phyloP scores from a whole-genome alignment of 768 basidiomycete species.

The Macrolepiota dolichaula region DNA sequence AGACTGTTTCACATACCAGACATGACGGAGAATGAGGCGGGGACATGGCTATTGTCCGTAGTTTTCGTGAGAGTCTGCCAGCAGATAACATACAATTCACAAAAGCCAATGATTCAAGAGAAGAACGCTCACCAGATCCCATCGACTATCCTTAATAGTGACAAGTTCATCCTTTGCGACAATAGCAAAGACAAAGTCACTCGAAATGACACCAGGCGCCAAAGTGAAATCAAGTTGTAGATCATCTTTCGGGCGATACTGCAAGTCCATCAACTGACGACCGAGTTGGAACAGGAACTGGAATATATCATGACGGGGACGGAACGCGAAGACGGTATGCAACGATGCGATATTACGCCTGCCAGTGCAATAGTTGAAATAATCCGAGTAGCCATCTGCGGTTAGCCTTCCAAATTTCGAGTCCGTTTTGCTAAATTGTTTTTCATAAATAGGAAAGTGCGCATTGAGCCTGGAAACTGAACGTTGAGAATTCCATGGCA shows the following conservation, averaged over 20 bases:
- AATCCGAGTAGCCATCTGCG: slow-evolving; percentile 73
- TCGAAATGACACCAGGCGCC: slow-evolving; percentile 40
- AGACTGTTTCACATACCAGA: slow-evolving; percentile 43
- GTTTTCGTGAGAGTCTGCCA: slow-evolving; percentile 80
- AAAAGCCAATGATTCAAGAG: neutral
- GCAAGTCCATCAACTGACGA: slow-evolving; percentile 70
- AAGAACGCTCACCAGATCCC: slow-evolving; percentile 77
- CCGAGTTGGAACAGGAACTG: slow-evolving; percentile 59
- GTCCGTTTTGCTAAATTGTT: slow-evolving; percentile 73
- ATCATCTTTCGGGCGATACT: slow-evolving; percentile 66
- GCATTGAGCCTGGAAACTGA: slow-evolving; percentile 49
- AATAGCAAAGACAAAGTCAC: slow-evolving; percentile 80
- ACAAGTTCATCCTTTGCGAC: slow-evolving; percentile 78
- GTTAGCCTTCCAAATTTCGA: slow-evolving; percentile 46
- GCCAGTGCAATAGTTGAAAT: slow-evolving; percentile 86
- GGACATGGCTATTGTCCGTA: slow-evolving; percentile 59
- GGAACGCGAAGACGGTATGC: slow-evolving; percentile 74
- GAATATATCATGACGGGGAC: slow-evolving; percentile 81
- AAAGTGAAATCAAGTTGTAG: slow-evolving; percentile 81
- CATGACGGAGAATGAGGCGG: slow-evolving; percentile 68
- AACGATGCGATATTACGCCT: slow-evolving; percentile 72
- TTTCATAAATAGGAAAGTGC: slow-evolving; percentile 52
- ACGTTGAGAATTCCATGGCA: slow-evolving; percentile 12
- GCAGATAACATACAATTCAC: neutral
- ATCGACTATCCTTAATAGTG: slow-evolving; percentile 65